These are phyloP conservation scores for Saksenaea vasiformis DNA, from an alignment of 371 early-diverging fungal species.

Conservation along the genomic window DNA sequence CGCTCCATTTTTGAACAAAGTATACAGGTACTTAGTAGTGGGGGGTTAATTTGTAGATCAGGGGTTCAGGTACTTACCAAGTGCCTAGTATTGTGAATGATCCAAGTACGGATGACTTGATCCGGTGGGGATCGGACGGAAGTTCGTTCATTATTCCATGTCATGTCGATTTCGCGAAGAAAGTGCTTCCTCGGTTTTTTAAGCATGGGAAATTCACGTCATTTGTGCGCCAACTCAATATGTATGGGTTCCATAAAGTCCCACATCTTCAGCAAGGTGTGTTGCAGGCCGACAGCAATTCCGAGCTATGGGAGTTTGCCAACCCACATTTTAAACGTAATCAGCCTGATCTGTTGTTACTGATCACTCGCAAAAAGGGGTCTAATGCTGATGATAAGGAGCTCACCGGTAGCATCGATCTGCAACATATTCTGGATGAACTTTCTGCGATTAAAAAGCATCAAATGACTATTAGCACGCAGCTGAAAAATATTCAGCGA, in stretches of 20 bases:
- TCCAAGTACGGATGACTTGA: conserved; percentile 65
- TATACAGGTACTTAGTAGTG: conserved; percentile 78
- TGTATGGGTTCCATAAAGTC: conserved; percentile 88
- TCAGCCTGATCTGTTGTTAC: conserved; percentile 54
- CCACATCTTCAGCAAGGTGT: conserved; percentile 82
- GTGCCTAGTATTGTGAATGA: conserved; percentile 79
- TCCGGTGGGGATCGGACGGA: conserved; percentile 79
- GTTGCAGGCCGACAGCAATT: conserved; percentile 61
- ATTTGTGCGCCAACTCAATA: conserved; percentile 95
- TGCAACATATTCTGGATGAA: conserved; percentile 74
- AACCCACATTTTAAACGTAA: conserved; percentile 58
- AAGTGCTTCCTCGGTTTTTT: conserved; percentile 85
- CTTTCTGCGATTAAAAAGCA: conserved; percentile 86
- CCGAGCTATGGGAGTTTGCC: conserved; percentile 61
- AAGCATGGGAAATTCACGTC: conserved; percentile 93
- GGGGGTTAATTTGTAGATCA: too few species aligned
- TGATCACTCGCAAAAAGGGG: conserved; percentile 56
- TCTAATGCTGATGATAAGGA: conserved; percentile 48
- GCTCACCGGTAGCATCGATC: conserved; percentile 31
- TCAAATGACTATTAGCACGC: conserved; percentile 83
- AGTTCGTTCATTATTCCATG: conserved; percentile 70
- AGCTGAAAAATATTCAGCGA: conserved; percentile 82
- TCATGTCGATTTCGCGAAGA: conserved; percentile 82
- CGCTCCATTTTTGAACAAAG: conserved; percentile 87
- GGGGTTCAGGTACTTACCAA: not conserved